Evolutionary conservation across 2,329 filamentous ascomycete species (phyloP).

Genomic region (Clonostachys byssicola): DNA sequence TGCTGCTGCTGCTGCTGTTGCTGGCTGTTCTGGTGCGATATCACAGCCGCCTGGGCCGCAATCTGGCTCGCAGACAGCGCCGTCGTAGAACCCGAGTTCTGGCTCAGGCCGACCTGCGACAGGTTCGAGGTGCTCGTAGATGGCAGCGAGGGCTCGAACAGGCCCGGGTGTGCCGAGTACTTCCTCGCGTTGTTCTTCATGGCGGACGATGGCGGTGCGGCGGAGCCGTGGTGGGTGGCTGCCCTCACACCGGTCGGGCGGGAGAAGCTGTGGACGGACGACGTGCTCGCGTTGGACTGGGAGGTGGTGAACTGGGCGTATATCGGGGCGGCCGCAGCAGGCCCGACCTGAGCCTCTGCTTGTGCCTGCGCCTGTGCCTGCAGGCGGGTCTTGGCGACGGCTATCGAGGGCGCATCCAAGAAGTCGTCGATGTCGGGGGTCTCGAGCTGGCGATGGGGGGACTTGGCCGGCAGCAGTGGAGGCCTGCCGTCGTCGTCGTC

Average conservation of each 20-base stretch:
- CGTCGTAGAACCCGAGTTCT: constrained; percentile 25
- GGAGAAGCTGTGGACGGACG: constrained; percentile 50
- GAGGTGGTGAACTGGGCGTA: constrained; percentile 39
- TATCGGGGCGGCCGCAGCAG: constrained; percentile 36
- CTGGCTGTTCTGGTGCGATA: constrained; percentile 51
- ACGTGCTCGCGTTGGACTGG: constrained; percentile 40
- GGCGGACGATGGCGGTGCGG: constrained; percentile 18
- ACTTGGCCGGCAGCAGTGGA: constrained; percentile 7
- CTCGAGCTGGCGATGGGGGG: constrained; percentile 24
- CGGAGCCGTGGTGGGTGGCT: constrained; percentile 16
- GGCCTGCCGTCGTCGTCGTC: not conserved
- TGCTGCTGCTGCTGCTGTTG: constrained; percentile 3
- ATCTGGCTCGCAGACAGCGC: constrained; percentile 68
- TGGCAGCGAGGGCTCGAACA: constrained; percentile 71
- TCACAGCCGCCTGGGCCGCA: constrained; percentile 73
- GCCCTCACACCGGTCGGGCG: constrained; percentile 36
- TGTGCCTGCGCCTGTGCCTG: constrained; percentile 11
- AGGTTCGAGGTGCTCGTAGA: constrained; percentile 54
- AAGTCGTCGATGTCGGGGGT: constrained; percentile 20
- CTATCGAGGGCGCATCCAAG: constrained; percentile 24
- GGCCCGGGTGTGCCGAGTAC: constrained; percentile 70
- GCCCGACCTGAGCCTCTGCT: not conserved
- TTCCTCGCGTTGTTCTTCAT: constrained; percentile 51
- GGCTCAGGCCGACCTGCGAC: constrained; percentile 44
- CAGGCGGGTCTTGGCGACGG: constrained; percentile 39